Conservation (phyloP, 2,329 filamentous ascomycete genomes). For the Zalaria obscura region DNA sequence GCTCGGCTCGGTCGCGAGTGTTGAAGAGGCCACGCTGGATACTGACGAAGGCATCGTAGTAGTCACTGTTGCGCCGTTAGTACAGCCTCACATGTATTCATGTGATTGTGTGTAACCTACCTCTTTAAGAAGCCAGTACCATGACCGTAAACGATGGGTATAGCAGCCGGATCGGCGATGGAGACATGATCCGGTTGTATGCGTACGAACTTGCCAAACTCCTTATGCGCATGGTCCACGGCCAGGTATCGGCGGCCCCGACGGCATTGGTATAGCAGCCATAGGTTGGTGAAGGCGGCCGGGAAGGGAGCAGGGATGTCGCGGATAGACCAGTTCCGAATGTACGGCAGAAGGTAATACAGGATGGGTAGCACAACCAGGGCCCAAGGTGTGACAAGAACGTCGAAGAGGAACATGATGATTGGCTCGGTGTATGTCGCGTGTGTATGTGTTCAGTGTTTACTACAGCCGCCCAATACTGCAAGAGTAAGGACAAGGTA, state of each 20-base stretch:
- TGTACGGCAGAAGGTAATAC: constrained; percentile 46
- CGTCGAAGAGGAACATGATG: constrained; percentile 20
- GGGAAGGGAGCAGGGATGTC: constrained; percentile 49
- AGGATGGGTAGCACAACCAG: constrained; percentile 35
- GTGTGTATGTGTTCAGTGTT: too few relatives aligned
- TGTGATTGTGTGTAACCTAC: constrained; percentile 9
- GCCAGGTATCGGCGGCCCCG: constrained; percentile 41
- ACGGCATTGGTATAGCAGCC: constrained; percentile 54
- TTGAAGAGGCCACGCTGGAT: constrained; percentile 82
- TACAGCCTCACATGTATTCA: neutral
- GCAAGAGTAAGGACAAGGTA: too few relatives aligned
- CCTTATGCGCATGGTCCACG: constrained; percentile 63
- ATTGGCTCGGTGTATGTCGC: too few relatives aligned
- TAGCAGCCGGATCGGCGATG: constrained; percentile 66
- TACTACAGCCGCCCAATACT: too few relatives aligned
- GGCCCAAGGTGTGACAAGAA: constrained; percentile 29
- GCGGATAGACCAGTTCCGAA: constrained; percentile 40
- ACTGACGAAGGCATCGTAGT: constrained; percentile 84
- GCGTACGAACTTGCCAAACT: constrained; percentile 63
- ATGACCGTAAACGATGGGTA: constrained; percentile 59
- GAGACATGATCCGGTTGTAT: constrained; percentile 77
- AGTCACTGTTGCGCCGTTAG: constrained; percentile 41
- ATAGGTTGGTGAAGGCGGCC: constrained; percentile 60
- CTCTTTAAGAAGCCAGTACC: constrained; percentile 37
- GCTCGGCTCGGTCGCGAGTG: constrained; percentile 66